Conservation (phyloP, 2,329 filamentous ascomycete species). For the Alternaria sp. region DNA sequence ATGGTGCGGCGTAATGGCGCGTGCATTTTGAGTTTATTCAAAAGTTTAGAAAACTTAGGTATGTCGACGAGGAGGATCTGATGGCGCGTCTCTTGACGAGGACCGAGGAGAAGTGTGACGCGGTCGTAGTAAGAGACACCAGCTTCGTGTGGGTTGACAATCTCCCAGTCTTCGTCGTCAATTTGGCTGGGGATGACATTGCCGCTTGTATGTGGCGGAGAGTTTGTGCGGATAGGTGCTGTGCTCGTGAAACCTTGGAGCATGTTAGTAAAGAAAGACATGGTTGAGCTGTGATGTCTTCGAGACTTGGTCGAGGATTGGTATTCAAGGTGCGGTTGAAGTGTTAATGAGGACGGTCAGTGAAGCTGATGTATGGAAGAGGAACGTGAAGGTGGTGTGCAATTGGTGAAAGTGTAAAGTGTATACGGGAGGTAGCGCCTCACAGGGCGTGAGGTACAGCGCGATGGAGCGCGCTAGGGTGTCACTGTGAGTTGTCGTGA, state of each 20-base stretch:
- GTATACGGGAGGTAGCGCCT: not conserved
- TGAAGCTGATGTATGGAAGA: not conserved
- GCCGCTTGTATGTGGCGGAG: not conserved
- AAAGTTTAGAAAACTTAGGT: conserved; percentile 1
- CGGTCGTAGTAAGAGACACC: conserved; percentile 5
- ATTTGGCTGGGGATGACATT: not conserved
- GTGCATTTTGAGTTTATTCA: not conserved
- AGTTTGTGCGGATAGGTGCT: not conserved
- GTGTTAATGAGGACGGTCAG: not conserved
- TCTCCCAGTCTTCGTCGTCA: conserved; percentile 4
- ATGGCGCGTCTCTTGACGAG: not conserved
- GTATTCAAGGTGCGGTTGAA: not conserved
- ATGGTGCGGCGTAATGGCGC: not conserved
- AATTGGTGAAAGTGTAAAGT: not conserved
- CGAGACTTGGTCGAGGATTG: not conserved
- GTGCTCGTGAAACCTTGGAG: not conserved
- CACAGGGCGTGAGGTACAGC: not conserved
- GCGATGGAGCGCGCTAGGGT: not conserved
- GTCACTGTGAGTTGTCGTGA: not conserved
- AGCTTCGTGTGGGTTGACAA: conserved; percentile 6
- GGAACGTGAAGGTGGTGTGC: not conserved
- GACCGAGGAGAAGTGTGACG: conserved; percentile 9
- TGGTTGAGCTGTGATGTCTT: not conserved
- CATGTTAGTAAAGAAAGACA: conserved; percentile 1
- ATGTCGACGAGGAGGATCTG: conserved; percentile 10